These are phyloP conservation scores for Daedaleopsis sinensis DNA, from an alignment of 768 basidiomycete genomes.

Conservation along the genomic window DNA sequence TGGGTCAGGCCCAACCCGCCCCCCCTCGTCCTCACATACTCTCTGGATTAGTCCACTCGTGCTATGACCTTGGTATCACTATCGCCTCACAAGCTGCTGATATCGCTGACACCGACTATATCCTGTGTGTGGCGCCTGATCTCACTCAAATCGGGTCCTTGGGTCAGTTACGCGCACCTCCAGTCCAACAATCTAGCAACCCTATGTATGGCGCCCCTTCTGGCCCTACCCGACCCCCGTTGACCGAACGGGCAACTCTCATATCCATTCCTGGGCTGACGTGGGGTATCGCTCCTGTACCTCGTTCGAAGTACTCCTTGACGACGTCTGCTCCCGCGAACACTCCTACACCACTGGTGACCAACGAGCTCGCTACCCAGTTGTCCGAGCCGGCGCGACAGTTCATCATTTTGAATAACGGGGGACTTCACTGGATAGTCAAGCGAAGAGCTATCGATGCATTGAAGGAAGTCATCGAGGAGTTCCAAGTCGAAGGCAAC, in stretches of 20 bases:
- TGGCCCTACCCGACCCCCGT: conserved; percentile 55
- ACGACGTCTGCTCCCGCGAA: conserved; percentile 33
- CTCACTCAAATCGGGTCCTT: conserved; percentile 70
- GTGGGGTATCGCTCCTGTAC: conserved; percentile 76
- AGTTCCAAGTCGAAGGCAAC: conserved; percentile 74
- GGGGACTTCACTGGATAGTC: conserved; percentile 77
- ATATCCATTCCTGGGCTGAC: conserved; percentile 82
- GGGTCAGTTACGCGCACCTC: conserved; percentile 59
- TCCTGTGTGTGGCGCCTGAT: conserved; percentile 77
- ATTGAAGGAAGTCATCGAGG: conserved; percentile 79
- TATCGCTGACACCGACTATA: conserved; percentile 70
- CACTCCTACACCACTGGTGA: conserved; percentile 53
- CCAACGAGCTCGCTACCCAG: conserved; percentile 83
- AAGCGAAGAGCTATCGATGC: conserved; percentile 88
- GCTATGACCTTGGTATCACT: conserved; percentile 67
- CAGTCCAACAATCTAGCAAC: conserved; percentile 43
- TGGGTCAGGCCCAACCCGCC: conserved; percentile 44
- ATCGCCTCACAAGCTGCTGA: conserved; percentile 78
- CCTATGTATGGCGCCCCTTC: conserved; percentile 38
- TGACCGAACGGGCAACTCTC: conserved; percentile 78
- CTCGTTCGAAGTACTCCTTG: conserved; percentile 34
- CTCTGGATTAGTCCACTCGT: conserved; percentile 60
- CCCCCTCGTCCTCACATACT: conserved; percentile 61
- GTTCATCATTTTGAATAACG: conserved; percentile 88
- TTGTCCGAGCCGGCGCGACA: conserved; percentile 74